Base-by-base conservation (phyloP, 306 rosid species). In the Begonia masoniana region DNA sequence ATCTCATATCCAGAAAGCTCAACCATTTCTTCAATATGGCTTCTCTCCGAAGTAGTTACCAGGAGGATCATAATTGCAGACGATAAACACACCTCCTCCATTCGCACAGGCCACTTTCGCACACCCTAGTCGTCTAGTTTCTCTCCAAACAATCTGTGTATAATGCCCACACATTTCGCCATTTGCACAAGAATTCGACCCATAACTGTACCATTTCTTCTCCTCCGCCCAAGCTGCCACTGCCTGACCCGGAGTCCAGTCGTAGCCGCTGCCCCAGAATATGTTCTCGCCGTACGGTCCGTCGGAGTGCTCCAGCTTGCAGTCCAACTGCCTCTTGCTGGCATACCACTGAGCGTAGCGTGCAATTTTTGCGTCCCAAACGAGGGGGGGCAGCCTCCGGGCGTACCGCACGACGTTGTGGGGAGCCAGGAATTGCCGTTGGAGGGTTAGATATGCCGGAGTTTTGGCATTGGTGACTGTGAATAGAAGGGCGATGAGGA, bases 251-350 rank as follows among this genome's bases (percentile, higher is more conserved):
- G 97, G 82, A 8, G 64, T 72, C 97, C 97, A 91, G 4, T 64
- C 88, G 0, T 5, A 15, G 13, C 97, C 94, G 9, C 97, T 85
- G 0, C 97, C 97, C 97, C 96, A 91, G 51, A 91, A 91, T 13
- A 91, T 85, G 63, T 85, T 91, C 75, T 91, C 97, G 0, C 97
- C 97, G 7, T 80, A 91, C 0, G 92, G 97, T 13, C 97, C 97
- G 1, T 66, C 66, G 0, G 97, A 91, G 60, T 91, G 97, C 65
- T 60, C 52, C 13, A 91, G 65, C 0, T 71, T 82, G 11, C 97
- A 91, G 57, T 91, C 97, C 0, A 13, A 14, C 0, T 77, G 75
- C 65, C 97, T 72, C 45, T 80, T 74, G 78, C 77, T 77, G 2
- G 91, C 96, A 4, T 86, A 91, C 74, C 74, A 72, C 48, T 60